phyloP scores from a whole-genome alignment of 2,329 filamentous ascomycete species.

The Macrophomina pseudophaseolina region DNA sequence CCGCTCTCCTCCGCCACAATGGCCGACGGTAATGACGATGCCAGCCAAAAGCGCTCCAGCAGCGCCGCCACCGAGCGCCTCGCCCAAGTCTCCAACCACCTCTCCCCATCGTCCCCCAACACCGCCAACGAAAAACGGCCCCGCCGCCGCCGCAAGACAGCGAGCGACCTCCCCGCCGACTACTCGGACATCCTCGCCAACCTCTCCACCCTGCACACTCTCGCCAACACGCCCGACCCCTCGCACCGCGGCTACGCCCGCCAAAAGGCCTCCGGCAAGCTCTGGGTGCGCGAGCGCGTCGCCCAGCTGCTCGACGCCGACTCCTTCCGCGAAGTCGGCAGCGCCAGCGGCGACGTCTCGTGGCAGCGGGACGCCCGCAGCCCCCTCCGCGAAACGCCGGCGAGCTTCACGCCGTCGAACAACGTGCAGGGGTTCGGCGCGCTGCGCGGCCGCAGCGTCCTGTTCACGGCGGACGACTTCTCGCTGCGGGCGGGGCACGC shows the following conservation, averaged over 20 bases:
- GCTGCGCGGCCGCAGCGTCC: constrained; percentile 58
- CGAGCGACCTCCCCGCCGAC: constrained; percentile 66
- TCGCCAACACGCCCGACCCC: constrained; percentile 61
- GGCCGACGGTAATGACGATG: constrained; percentile 5
- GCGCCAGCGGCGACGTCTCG: constrained; percentile 62
- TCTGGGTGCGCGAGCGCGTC: constrained; percentile 68
- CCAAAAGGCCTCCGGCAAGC: constrained; percentile 67
- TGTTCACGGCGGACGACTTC: constrained; percentile 70
- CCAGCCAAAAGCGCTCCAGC: constrained; percentile 26
- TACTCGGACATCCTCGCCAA: constrained; percentile 67
- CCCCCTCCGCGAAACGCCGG: constrained; percentile 50
- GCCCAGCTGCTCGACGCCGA: constrained; percentile 61
- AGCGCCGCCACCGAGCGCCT: constrained; percentile 50
- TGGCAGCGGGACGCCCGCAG: constrained; percentile 58
- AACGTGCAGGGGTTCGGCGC: constrained; percentile 66
- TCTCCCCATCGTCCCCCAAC: constrained; percentile 32
- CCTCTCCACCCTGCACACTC: constrained; percentile 56
- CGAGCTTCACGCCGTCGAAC: constrained; percentile 63
- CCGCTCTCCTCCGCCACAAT: neutral
- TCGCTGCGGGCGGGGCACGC: constrained; percentile 67
- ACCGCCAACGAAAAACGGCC: constrained; percentile 31
- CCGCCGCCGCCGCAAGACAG: constrained; percentile 46
- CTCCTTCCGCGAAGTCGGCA: constrained; percentile 65
- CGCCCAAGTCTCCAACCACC: constrained; percentile 54
- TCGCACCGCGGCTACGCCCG: constrained; percentile 64